Percentiles rank a stretch among this genome's conserved stretches.
Conservation (phyloP, 2,329 filamentous ascomycete genomes). For the Sporothrix variecibatus region DNA sequence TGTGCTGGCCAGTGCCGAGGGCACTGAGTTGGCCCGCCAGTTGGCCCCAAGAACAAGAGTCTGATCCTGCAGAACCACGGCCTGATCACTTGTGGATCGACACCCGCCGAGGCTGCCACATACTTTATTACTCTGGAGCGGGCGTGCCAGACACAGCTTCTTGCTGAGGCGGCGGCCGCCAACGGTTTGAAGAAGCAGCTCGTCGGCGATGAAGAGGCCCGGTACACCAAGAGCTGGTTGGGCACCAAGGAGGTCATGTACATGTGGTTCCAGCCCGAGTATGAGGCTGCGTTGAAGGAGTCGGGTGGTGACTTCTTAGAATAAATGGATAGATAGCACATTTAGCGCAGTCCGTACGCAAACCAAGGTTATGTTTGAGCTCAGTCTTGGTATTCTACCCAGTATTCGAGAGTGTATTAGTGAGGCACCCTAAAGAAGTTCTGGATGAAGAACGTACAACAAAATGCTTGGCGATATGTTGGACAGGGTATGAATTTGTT, state of each 20-base stretch:
- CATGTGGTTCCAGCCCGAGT: conserved; percentile 42
- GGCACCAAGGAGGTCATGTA: conserved; percentile 39
- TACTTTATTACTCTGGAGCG: conserved; percentile 66
- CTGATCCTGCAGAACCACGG: no score
- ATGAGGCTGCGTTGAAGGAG: conserved; percentile 38
- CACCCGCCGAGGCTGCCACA: conserved; percentile 55
- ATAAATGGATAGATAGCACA: no score
- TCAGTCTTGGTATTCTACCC: no score
- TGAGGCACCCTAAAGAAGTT: no score
- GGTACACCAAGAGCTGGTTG: conserved; percentile 37
- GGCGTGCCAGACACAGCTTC: conserved; percentile 66
- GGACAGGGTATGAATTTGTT: no score
- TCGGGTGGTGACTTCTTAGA: conserved; percentile 37
- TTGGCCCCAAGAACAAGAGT: no score
- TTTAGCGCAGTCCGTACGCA: no score
- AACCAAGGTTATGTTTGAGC: no score
- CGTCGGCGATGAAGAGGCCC: conserved; percentile 41
- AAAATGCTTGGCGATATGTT: no score
- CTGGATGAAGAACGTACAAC: no score
- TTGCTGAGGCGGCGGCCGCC: conserved; percentile 55
- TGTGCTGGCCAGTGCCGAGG: conserved; percentile 59
- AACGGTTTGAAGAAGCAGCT: conserved; percentile 34
- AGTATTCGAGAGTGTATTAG: no score
- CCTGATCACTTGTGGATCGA: background rate
- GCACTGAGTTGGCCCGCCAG: conserved; percentile 32